Evolutionary conservation across 352 stramenopile genomes (phyloP).

Genomic region (Phytophthora pisi): DNA sequence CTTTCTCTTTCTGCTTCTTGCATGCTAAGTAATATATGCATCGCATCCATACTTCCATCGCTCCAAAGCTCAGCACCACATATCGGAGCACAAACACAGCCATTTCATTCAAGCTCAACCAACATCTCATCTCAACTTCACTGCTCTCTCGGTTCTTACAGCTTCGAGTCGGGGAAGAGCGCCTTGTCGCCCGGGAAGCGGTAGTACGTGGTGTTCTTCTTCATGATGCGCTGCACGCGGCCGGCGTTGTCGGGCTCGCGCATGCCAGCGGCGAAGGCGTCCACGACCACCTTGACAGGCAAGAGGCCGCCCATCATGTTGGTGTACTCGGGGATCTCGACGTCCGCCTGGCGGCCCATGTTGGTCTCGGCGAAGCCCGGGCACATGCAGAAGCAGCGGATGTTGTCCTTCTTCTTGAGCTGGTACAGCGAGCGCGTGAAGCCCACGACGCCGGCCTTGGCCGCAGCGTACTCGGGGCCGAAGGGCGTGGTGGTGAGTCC

Average conservation of each 20-base stretch:
- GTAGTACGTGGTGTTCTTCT: conserved; percentile 56
- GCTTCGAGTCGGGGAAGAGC: conserved; percentile 71
- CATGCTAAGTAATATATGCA: conserved; percentile 36
- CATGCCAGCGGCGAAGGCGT: conserved; percentile 57
- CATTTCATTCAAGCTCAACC: conserved; percentile 21
- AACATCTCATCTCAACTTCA: not conserved
- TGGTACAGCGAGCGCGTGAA: conserved; percentile 74
- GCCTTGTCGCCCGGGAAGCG: conserved; percentile 75
- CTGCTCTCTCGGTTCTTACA: conserved; percentile 31
- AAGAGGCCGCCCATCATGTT: conserved; percentile 60
- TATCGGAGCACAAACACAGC: conserved; percentile 7
- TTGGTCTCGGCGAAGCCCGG: conserved; percentile 73
- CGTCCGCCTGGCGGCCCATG: conserved; percentile 56
- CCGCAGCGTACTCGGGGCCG: conserved; percentile 69
- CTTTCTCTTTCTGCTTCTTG: conserved; percentile 27
- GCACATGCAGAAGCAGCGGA: conserved; percentile 72
- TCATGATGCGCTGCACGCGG: conserved; percentile 63
- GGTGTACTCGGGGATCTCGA: conserved; percentile 50
- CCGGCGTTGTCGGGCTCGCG: conserved; percentile 64
- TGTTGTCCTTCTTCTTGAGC: conserved; percentile 68
- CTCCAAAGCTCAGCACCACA: not conserved
- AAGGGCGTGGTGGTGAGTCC: conserved; percentile 59
- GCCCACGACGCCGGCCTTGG: conserved; percentile 76
- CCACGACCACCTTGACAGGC: conserved; percentile 54
- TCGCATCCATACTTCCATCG: conserved; percentile 6